Base-by-base conservation (phyloP, 163 green algal species). In the Prototheca wickerhamii region DNA sequence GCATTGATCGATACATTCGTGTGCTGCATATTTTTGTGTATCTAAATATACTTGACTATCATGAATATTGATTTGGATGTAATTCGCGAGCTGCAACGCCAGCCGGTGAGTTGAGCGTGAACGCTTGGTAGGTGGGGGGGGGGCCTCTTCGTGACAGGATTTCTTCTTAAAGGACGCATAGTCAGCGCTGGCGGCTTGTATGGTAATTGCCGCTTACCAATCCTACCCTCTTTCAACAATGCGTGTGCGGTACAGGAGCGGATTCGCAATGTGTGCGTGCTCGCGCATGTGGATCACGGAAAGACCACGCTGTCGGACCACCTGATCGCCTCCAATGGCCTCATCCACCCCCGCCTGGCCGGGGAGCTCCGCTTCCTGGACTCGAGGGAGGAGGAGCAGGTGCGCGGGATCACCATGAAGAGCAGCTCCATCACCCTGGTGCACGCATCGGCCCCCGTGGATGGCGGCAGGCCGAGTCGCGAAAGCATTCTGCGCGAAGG, bases 381-480 rank as follows among this genome's bases (percentile, higher is more conserved):
- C 68, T 74, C 63, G 50, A 68, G 69, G 31, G 84, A 90, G 46
- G 85, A 94, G 42, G 87, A 95, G 76, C 89, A 95, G 79, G 71
- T 77, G 12, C 81, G 92, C 0, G 89, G 93, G 58, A 98, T 99
- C 79, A 99, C 93, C 26, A 99, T 99, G 91, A 99, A 98, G 80
- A 84, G 75, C 40, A 82, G 64, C 58, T 90, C 78, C 71, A 97
- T 98, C 60, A 87, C 88, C 8, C 83, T 99, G 61, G 73, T 98
- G 42, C 88, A 94, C 72, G 77, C n/a, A n/a, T n/a, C n/a, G n/a
- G n/a, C n/a, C n/a, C n/a, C n/a, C n/a, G n/a, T n/a, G n/a, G n/a
- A n/a, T n/a, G n/a, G n/a, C n/a, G n/a, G n/a, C n/a, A n/a, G n/a
- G n/a, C n/a, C n/a, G n/a, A n/a, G n/a, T n/a, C n/a, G n/a, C n/a